These are phyloP conservation scores for Streptanthus diversifolius DNA, from an alignment of 345 rosid genomes.

Conservation along the genomic window DNA sequence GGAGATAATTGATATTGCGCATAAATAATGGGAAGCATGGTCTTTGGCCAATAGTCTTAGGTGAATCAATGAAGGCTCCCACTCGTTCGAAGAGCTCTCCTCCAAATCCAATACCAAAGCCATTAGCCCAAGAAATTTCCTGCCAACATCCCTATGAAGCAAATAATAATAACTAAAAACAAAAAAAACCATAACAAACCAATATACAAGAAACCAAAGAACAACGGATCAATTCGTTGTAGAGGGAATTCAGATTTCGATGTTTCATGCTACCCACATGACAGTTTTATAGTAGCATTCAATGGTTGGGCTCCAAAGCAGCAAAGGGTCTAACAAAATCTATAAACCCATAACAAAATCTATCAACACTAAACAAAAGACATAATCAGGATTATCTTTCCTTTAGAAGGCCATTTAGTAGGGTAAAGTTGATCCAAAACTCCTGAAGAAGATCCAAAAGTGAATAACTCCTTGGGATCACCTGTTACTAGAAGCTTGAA, in stretches of 20 bases:
- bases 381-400: slow-evolving; percentile 24
- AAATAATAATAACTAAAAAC: neutral
- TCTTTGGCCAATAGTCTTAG: too few relatives aligned
- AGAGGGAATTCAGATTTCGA: neutral
- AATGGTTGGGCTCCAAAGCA: slow-evolving; percentile 63
- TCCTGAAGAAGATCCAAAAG: slow-evolving; percentile 57
- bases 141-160: slow-evolving; percentile 53
- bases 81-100: slow-evolving; percentile 54
- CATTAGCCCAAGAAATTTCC: slow-evolving; percentile 46
- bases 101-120: slow-evolving; percentile 78
- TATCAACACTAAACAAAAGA: neutral
- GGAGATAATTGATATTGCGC: too few relatives aligned
- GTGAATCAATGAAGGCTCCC: slow-evolving; percentile 51
- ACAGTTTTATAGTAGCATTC: slow-evolving; percentile 47
- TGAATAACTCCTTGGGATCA: slow-evolving; percentile 71
- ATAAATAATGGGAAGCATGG: too few relatives aligned
- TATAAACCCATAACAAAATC: slow-evolving; percentile 6
- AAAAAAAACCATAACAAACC: neutral
- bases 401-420: slow-evolving; percentile 74
- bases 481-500: slow-evolving; percentile 29
- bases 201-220: too few relatives aligned
- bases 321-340: slow-evolving; percentile 49
- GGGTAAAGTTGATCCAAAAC: slow-evolving; percentile 28
- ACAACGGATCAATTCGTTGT: neutral
- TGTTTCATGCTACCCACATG: slow-evolving; percentile 38